These are phyloP conservation scores for Sambucus nigra DNA, from an alignment of 129 eudicot species.

Conservation along the genomic window DNA sequence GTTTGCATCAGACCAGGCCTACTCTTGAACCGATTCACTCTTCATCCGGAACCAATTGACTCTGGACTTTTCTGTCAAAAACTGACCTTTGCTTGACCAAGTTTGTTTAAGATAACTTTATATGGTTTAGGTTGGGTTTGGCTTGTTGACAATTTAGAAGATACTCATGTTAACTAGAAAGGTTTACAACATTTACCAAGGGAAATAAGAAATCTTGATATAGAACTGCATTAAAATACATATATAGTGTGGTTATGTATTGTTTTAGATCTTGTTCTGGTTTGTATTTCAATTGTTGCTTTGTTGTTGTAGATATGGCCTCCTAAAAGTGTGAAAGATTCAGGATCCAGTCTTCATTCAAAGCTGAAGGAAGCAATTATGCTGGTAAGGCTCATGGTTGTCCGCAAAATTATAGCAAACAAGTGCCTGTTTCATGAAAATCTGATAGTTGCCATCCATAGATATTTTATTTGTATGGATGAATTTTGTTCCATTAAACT, in stretches of 20 bases:
- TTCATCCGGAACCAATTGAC: too few species aligned
- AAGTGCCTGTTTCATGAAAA: background rate
- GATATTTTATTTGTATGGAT: too few species aligned
- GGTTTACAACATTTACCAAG: background rate
- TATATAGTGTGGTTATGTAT: background rate
- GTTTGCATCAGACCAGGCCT: background rate
- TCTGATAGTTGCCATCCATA: background rate
- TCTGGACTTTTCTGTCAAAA: too few species aligned
- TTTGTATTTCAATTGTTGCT: background rate
- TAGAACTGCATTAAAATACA: background rate
- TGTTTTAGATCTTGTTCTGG: background rate
- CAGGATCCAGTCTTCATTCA: constrained; percentile 80
- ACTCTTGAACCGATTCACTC: background rate
- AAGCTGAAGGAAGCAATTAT: constrained; percentile 74
- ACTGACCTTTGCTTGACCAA: background rate
- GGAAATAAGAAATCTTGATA: background rate
- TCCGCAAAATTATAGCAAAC: background rate
- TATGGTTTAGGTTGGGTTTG: background rate
- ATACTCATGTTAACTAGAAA: background rate
- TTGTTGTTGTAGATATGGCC: constrained; percentile 82
- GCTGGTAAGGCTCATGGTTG: constrained; percentile 38
- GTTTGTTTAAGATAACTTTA: background rate
- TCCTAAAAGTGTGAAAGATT: constrained; percentile 95
- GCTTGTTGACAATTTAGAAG: background rate
- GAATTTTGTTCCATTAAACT: background rate